Conservation (phyloP, 1,139 yeast genomes). For the Candida sojae region DNA sequence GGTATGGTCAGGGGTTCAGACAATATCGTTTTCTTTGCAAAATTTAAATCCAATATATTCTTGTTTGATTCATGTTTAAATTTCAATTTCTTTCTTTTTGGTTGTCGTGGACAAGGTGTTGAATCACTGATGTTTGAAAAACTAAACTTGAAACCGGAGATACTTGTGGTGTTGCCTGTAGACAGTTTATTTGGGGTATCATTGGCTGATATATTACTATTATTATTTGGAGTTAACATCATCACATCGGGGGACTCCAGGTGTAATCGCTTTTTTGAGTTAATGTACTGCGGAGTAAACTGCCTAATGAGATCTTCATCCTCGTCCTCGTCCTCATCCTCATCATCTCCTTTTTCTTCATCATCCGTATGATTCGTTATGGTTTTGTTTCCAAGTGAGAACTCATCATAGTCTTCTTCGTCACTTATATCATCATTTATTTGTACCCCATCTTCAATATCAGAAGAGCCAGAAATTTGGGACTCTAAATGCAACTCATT, state of each 20-base stretch:
- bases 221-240: slow-evolving; percentile 7
- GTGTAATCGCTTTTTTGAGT: slow-evolving; percentile 12
- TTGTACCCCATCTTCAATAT: slow-evolving; percentile 3
- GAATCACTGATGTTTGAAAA: slow-evolving; percentile 29
- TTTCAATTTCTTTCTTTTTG: slow-evolving; percentile 30
- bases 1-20: slow-evolving; percentile 4
- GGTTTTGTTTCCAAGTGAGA: slow-evolving; percentile 20
- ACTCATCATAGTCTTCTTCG: slow-evolving; percentile 14
- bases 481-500: slow-evolving; percentile 29
- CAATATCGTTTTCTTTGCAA: slow-evolving; percentile 26
- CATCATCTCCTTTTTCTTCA: slow-evolving; percentile 11
- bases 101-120: slow-evolving; percentile 37
- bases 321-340: slow-evolving; percentile 6
- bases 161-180: slow-evolving; percentile 8
- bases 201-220: slow-evolving; percentile 8
- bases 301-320: slow-evolving; percentile 4
- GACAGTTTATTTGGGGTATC: slow-evolving; percentile 7
- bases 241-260: slow-evolving; percentile 11
- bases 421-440: slow-evolving; percentile 13
- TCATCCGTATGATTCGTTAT: slow-evolving; percentile 13
- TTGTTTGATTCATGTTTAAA: slow-evolving; percentile 20
- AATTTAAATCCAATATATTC: slow-evolving; percentile 25
- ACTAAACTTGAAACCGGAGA: slow-evolving; percentile 24
- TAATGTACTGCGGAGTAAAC: slow-evolving; percentile 10
- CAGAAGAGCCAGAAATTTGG: slow-evolving; percentile 6